Evolutionary conservation across 169 alveolate species (phyloP), one percentile per base, ranked within the genome.

Genomic region (Plasmodium chabaudi): DNA sequence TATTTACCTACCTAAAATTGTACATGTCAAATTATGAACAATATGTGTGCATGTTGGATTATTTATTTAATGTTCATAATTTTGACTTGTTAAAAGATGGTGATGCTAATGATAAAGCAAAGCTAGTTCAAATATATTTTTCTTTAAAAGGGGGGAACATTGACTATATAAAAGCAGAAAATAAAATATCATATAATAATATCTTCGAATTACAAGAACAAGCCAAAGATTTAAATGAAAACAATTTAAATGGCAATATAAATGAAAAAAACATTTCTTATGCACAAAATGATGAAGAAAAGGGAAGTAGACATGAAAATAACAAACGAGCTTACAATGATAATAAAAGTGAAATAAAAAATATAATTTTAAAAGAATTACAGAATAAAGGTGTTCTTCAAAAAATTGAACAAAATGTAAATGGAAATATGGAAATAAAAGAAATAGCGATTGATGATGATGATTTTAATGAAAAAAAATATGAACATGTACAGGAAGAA

Each of bases 91-190:
- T 34, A 34, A 34, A 34, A 1, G 59, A 12, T 13, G 17, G 67
- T 10, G 39, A 60, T 21, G 75, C 46, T 39, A 67, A 68, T 0
- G 87, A 84, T 44, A 57, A 72, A n/a, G 56, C 70, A 15, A 84
- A 69, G 63, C 27, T 84, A 17, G 57, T 84, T 15, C 91, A 84
- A 42, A 84, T 84, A 47, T 84, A 84, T 59, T 42, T 59, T 39
- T 69, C 75, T 9, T 47, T 84, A 71, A 2, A 17, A 23, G 72
- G 69, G 21, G 64, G 42, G 21, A 10, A 15, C 5, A n/a, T 19
- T 0, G 15, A 60, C 6, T 23, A 60, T 15, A 17, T 3, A 34
- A 34, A 34, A 34, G 0, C 0, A 34, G 7, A 34, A 3, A 5
- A 34, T 4, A 1, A 34, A 3, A 34, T 34, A 34, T 34, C 42